A percentile compares a stretch with the other conserved stretches of the same genome.
Evolutionary conservation across 306 rosid species (phyloP).

Genomic region (Rosa persica): DNA sequence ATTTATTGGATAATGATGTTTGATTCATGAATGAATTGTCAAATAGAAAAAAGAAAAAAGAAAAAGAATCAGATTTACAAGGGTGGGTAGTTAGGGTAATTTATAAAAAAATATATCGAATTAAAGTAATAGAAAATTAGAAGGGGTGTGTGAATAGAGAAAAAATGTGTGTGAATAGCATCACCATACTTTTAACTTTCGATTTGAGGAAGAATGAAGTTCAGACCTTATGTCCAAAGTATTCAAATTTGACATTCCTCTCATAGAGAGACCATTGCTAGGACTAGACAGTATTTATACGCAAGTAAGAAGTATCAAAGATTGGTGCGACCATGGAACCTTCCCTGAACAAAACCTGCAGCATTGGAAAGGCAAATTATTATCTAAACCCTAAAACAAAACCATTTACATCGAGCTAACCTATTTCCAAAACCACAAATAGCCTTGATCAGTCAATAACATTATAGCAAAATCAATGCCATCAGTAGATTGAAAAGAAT

Average conservation of each 20-base stretch:
- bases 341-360: slow-evolving; percentile 1
- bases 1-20: too few relatives aligned
- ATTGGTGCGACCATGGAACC: neutral
- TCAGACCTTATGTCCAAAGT: neutral
- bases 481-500: neutral
- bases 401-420: neutral
- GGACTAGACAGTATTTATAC: neutral
- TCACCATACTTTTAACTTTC: too few relatives aligned
- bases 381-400: neutral
- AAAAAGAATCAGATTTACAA: too few relatives aligned
- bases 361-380: neutral
- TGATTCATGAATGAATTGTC: too few relatives aligned
- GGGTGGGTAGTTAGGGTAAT: too few relatives aligned
- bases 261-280: neutral
- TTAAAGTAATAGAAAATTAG: too few relatives aligned
- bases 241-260: slow-evolving; percentile 2
- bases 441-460: neutral
- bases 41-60: too few relatives aligned
- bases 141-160: too few relatives aligned
- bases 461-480: neutral
- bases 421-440: neutral
- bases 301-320: neutral
- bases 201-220: too few relatives aligned
- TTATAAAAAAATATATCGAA: too few relatives aligned
- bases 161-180: too few relatives aligned